Conservation (phyloP, 2,329 filamentous ascomycete genomes). For the Trichocomaceae sp. region DNA sequence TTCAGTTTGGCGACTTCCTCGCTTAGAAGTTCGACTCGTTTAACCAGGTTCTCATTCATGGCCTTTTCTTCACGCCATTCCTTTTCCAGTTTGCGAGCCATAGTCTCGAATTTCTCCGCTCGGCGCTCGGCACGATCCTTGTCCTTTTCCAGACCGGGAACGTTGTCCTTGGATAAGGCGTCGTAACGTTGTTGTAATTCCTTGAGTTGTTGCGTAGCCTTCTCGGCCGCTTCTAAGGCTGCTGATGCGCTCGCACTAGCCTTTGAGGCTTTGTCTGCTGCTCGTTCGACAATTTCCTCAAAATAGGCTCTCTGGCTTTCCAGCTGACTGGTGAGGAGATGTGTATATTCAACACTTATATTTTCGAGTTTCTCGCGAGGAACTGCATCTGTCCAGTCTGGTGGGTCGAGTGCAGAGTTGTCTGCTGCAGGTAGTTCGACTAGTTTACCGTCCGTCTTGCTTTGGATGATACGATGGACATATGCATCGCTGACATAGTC, state of each 20-base stretch:
- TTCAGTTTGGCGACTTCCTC: constrained; percentile 53
- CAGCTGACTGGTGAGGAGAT: constrained; percentile 84
- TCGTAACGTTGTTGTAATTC: constrained; percentile 53
- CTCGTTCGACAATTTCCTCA: constrained; percentile 82
- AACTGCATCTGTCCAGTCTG: constrained; percentile 41
- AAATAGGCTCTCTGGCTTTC: constrained; percentile 92
- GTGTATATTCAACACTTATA: constrained; percentile 90
- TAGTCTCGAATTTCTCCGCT: constrained; percentile 63
- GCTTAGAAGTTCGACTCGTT: constrained; percentile 63
- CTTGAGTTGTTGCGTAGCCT: constrained; percentile 49
- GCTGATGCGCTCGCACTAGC: constrained; percentile 51
- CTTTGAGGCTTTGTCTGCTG: constrained; percentile 78
- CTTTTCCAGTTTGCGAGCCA: constrained; percentile 69
- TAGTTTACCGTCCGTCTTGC: constrained; percentile 85
- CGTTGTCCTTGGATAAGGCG: constrained; percentile 48
- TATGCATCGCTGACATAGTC: constrained; percentile 95
- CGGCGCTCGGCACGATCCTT: constrained; percentile 61
- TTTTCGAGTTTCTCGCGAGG: constrained; percentile 60
- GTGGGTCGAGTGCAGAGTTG: constrained; percentile 36
- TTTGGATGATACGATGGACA: constrained; percentile 90
- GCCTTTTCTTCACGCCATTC: constrained; percentile 81
- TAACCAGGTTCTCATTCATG: constrained; percentile 72
- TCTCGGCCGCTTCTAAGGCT: constrained; percentile 59
- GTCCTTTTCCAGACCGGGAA: constrained; percentile 67
- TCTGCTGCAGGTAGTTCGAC: constrained; percentile 71